Conservation (phyloP, 306 rosid species). For the Vicia sativa region DNA sequence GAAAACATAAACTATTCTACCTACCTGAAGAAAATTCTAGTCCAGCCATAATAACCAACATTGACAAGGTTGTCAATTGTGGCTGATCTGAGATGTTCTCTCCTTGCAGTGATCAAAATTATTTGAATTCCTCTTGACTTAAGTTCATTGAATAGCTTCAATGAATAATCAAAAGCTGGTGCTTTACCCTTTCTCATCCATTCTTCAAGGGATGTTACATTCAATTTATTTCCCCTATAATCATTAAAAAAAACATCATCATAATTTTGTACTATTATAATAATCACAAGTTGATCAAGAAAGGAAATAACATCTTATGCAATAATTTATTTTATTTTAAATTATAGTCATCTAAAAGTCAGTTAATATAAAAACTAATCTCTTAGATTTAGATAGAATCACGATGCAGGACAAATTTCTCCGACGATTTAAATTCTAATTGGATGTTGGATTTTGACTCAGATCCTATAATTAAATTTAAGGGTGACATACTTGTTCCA, state of each 20-base stretch:
- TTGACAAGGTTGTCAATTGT: slow-evolving; percentile 63
- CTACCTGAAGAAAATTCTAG: slow-evolving; percentile 58
- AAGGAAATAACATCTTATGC: too few species aligned
- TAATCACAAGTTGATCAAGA: too few species aligned
- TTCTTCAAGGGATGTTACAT: slow-evolving; percentile 56
- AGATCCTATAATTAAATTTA: too few species aligned
- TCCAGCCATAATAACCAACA: slow-evolving; percentile 69
- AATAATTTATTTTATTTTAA: too few species aligned
- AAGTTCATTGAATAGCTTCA: slow-evolving; percentile 58
- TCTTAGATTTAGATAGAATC: too few species aligned
- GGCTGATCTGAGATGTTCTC: slow-evolving; percentile 65
- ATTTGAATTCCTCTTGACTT: slow-evolving; percentile 62
- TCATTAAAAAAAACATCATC: slow-evolving; percentile 4
- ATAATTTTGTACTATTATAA: background rate
- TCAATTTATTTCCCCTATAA: slow-evolving; percentile 57
- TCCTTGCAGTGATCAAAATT: slow-evolving; percentile 63
- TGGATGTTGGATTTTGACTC: too few species aligned
- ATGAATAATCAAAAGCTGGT: slow-evolving; percentile 58
- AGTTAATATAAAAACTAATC: too few species aligned
- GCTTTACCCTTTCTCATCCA: slow-evolving; percentile 66
- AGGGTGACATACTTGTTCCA: too few species aligned
- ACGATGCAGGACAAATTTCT: too few species aligned
- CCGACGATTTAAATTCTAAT: too few species aligned
- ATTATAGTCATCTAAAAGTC: too few species aligned
- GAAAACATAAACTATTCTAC: too few species aligned